Evolutionary conservation across 148 eudicot species (phyloP).

Genomic region (Cornus kousa): DNA sequence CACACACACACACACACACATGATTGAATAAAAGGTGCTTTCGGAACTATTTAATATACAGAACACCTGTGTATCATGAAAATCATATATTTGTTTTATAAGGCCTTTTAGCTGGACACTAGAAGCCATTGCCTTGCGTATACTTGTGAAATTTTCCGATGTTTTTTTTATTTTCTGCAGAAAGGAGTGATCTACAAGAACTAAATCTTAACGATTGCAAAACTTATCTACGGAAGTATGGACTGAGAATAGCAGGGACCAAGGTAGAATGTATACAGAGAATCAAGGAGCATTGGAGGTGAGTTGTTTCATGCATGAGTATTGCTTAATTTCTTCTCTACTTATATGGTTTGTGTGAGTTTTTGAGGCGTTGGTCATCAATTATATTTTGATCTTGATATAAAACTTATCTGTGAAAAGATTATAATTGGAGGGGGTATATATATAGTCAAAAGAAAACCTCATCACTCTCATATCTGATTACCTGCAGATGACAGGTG

Average conservation of each 20-base stretch:
- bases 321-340: neutral
- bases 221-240: slow-evolving; percentile 57
- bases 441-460: no score
- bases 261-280: slow-evolving; percentile 61
- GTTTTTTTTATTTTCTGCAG: slow-evolving; percentile 39
- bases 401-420: neutral
- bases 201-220: slow-evolving; percentile 54
- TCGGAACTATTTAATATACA: no score
- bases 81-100: neutral
- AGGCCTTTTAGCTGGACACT: neutral
- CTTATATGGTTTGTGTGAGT: neutral
- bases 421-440: neutral
- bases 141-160: neutral
- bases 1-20: no score
- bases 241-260: slow-evolving; percentile 81
- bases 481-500: neutral
- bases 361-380: neutral
- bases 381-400: neutral
- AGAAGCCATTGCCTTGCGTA: neutral
- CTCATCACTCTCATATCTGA: no score
- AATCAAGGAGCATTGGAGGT: slow-evolving; percentile 77
- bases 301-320: slow-evolving; percentile 13
- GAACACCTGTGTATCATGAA: no score
- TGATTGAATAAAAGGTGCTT: no score
- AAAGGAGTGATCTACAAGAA: slow-evolving; percentile 41